These are phyloP conservation scores for Avena sativa DNA, from an alignment of 176 grass and related monocot species.

Conservation along the genomic window DNA sequence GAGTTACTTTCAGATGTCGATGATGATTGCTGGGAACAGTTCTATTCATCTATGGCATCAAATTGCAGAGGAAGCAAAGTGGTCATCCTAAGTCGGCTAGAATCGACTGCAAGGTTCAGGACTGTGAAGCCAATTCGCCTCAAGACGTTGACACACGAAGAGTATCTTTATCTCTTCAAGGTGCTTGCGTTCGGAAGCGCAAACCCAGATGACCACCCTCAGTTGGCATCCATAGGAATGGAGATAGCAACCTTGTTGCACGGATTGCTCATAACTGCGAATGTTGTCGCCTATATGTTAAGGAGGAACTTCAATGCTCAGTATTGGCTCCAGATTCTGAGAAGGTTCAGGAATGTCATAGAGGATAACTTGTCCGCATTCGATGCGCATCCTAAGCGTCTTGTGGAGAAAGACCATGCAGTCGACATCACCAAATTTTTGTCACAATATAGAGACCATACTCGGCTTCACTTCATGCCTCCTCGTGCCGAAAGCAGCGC, in stretches of 20 bases:
- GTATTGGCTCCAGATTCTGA: conserved; percentile 13
- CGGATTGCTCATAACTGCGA: conserved; percentile 5
- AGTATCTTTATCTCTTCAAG: conserved; percentile 38
- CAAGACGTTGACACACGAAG: background rate
- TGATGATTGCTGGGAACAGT: background rate
- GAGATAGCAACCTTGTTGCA: conserved; percentile 14
- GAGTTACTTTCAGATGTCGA: background rate
- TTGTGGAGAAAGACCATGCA: background rate
- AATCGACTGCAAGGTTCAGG: background rate
- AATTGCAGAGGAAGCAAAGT: background rate
- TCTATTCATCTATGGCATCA: background rate
- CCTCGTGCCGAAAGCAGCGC: background rate
- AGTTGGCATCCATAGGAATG: conserved; percentile 9
- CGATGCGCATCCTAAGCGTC: background rate
- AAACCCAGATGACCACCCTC: conserved; percentile 27
- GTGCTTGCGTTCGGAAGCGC: conserved; percentile 31
- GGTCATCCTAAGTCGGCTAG: conserved; percentile 26
- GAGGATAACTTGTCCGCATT: background rate
- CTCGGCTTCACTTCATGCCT: background rate
- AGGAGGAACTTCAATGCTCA: background rate
- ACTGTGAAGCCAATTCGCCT: background rate
- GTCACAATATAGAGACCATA: background rate
- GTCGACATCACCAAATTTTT: background rate
- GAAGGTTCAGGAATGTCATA: background rate
- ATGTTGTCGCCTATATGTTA: background rate